Evolutionary conservation across 2,329 filamentous ascomycete genomes (phyloP).

Genomic region (Falciphora oryzae): DNA sequence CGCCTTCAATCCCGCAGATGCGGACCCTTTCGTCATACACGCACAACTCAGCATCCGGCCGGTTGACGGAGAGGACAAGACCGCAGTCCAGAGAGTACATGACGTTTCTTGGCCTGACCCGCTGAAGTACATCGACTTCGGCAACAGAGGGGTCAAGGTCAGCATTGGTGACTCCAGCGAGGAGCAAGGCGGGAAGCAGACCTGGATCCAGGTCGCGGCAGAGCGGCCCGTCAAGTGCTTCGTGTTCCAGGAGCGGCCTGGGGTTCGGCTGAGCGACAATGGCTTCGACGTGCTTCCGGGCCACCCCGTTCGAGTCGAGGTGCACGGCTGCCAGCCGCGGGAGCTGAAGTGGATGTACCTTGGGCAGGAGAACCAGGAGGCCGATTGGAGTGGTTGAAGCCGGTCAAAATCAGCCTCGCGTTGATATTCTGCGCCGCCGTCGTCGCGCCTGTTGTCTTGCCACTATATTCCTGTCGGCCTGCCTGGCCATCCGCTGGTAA

Average conservation of each 20-base stretch:
- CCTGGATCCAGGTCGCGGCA: slow-evolving; percentile 26
- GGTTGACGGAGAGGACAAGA: slow-evolving; percentile 22
- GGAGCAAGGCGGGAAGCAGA: background rate
- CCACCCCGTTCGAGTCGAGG: slow-evolving; percentile 15
- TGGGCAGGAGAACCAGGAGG: slow-evolving; percentile 5
- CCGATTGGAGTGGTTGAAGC: too few species aligned
- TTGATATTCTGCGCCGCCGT: too few species aligned
- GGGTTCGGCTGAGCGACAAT: slow-evolving; percentile 47
- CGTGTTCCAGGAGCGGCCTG: slow-evolving; percentile 43
- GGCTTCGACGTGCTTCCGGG: slow-evolving; percentile 53
- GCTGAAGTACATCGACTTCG: slow-evolving; percentile 52
- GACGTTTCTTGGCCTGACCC: slow-evolving; percentile 57
- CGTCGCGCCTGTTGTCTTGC: too few species aligned
- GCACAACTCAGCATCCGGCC: slow-evolving; percentile 32
- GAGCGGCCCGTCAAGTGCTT: slow-evolving; percentile 51
- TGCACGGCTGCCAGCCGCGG: slow-evolving; percentile 15
- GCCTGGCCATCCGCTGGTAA: too few species aligned
- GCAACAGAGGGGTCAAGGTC: slow-evolving; percentile 34
- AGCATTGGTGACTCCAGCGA: background rate
- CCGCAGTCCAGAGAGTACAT: slow-evolving; percentile 28
- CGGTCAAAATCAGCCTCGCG: too few species aligned
- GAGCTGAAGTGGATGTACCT: slow-evolving; percentile 17
- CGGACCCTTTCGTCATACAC: slow-evolving; percentile 26
- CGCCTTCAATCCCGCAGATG: background rate
- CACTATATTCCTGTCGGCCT: too few species aligned